phyloP scores from a whole-genome alignment of 768 basidiomycete species.

The Pulveroboletus ravenelii region DNA sequence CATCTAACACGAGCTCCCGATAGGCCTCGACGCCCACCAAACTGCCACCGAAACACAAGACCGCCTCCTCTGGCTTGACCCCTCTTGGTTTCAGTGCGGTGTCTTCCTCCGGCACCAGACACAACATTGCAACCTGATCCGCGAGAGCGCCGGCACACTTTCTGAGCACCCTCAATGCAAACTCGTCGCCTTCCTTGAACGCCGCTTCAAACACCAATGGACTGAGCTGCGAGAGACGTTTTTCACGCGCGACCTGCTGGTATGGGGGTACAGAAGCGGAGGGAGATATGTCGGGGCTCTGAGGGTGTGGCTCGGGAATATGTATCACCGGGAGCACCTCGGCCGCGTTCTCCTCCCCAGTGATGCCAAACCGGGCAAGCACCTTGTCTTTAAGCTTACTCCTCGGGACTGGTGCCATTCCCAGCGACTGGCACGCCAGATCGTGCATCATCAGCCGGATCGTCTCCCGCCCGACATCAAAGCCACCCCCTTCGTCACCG shows the following conservation, averaged over 20 bases:
- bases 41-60: constrained; percentile 79
- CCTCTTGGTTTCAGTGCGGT: constrained; percentile 27
- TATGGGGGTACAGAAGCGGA: constrained; percentile 19
- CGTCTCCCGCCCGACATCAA: constrained; percentile 71
- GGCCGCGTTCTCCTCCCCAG: constrained; percentile 39
- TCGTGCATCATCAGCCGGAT: constrained; percentile 62
- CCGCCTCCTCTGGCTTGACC: constrained; percentile 50
- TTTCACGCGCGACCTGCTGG: constrained; percentile 50
- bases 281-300: constrained; percentile 12
- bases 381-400: constrained; percentile 44
- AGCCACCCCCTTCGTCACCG: constrained; percentile 82
- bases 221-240: constrained; percentile 66
- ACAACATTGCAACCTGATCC: constrained; percentile 50
- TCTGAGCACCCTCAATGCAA: constrained; percentile 57
- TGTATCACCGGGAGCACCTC: constrained; percentile 67
- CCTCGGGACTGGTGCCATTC: constrained; percentile 12
- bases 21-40: constrained; percentile 62
- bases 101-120: constrained; percentile 36
- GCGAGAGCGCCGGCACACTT: constrained; percentile 52
- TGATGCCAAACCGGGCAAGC: constrained; percentile 52
- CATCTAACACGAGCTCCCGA: constrained; percentile 48
- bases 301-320: constrained; percentile 46
- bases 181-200: constrained; percentile 60
- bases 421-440: constrained; percentile 45
- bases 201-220: constrained; percentile 78